Conservation (phyloP, 257 asterid genomes). For the Eucommia ulmoides region DNA sequence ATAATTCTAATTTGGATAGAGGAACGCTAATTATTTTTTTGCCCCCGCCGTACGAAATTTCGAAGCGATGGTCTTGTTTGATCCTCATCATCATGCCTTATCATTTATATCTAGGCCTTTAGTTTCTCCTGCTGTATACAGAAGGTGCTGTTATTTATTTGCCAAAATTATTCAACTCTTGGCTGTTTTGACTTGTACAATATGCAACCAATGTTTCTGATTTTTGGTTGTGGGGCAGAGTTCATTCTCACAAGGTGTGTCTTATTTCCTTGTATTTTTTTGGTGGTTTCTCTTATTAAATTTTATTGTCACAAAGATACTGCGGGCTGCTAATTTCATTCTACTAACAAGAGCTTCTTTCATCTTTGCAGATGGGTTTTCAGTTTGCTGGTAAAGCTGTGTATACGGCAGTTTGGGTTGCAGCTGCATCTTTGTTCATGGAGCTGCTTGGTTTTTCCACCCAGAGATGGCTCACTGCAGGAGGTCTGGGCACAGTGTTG, state of each 20-base stretch:
- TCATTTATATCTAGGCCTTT: too few relatives aligned
- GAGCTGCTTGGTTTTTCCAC: conserved; percentile 97
- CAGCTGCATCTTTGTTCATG: conserved; percentile 90
- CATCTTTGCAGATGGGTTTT: conserved; percentile 77
- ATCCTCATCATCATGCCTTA: too few relatives aligned
- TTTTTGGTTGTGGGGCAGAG: too few relatives aligned
- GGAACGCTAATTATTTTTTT: too few relatives aligned
- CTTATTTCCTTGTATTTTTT: not conserved
- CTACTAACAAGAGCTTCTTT: conserved; percentile 8
- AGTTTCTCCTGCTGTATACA: not conserved
- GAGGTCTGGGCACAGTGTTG: conserved; percentile 97
- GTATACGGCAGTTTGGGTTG: conserved; percentile 93
- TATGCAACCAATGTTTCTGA: not conserved
- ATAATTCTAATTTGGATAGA: too few relatives aligned
- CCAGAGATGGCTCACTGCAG: conserved; percentile 96
- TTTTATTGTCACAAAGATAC: not conserved
- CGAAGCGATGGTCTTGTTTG: too few relatives aligned
- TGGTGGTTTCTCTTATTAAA: not conserved
- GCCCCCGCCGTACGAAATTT: too few relatives aligned
- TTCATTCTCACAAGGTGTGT: too few relatives aligned
- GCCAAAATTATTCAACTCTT: too few relatives aligned
- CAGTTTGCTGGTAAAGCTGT: conserved; percentile 91
- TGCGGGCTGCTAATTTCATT: conserved; percentile 5
- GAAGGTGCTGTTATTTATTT: not conserved
- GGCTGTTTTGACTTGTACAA: not conserved